Evolutionary conservation across 1,139 yeast species (phyloP), one percentile per base, ranked within the genome.

Genomic region (Torulaspora pretoriensis): DNA sequence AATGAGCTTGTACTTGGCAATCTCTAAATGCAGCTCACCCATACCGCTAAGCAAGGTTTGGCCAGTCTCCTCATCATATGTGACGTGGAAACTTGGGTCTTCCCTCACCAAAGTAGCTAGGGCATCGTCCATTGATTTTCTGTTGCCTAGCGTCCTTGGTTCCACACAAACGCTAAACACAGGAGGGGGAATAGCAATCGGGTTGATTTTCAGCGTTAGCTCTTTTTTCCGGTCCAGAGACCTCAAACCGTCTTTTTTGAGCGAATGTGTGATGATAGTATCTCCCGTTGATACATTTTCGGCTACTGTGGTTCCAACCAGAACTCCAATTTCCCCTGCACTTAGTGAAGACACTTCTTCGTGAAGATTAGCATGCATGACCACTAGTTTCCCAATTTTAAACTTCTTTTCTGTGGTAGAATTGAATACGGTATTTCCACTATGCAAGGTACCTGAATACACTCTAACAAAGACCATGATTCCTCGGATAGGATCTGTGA

Each of bases 1-100:
- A 16, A 83, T 68, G 40, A 92, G 72, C 46, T 97, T 72, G 54
- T 88, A 95, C 43, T 75, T 74, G 1, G 94, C 85, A 54, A 92
- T 89, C 54, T 92, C 97, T 43, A 92, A 72, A 65, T 92, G 98
- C 42, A 92, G 71, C 59, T 89, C 96, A 13, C 97, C 98, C 97
- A 92, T 89, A 2, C 98, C 99, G 42, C 95, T 81, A 28, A 92
- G 65, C 24, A 89, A 73, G 0, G 89, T 81, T 65, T 92, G 97
- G 0, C 96, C 96, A 47, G 86, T 72, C 49, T 90, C 97, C 52
- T 86, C 95, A 59, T 92, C 97, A 42, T 70, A 73, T 2, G 75
- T 63, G 10, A 83, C 71, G 31, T 76, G 75, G 52, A 87, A 68
- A 47, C 90, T 82, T 5, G 95, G 95, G 57, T 88, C 99, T 62